Conservation (phyloP, 1,284 basidiomycete genomes). For the Cryptococcus amylolentus region DNA sequence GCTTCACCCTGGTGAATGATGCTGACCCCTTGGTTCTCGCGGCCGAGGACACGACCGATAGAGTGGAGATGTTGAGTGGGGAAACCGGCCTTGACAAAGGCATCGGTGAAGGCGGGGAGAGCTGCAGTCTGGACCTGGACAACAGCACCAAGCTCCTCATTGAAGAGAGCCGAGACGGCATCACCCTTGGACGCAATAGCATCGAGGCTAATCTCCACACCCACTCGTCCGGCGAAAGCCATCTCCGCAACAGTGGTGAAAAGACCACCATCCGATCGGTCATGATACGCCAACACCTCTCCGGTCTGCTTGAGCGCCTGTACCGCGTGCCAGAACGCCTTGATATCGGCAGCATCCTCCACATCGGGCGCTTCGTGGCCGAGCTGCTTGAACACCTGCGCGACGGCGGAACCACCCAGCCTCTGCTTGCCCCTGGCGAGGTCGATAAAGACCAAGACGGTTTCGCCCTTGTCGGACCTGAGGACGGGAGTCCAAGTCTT, state of each 20-base stretch:
- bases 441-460: conserved; percentile 84
- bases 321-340: conserved; percentile 76
- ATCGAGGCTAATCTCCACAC: conserved; percentile 56
- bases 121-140: conserved; percentile 73
- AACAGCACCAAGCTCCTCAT: conserved; percentile 93
- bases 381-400: conserved; percentile 91
- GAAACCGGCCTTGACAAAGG: conserved; percentile 69
- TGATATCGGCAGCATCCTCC: conserved; percentile 69
- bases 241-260: conserved; percentile 92
- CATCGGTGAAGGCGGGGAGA: conserved; percentile 58
- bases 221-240: conserved; percentile 87
- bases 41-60: conserved; percentile 65
- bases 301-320: conserved; percentile 62
- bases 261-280: conserved; percentile 94
- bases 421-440: conserved; percentile 78
- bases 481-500: conserved; percentile 92
- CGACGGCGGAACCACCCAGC: conserved; percentile 89
- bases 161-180: conserved; percentile 74
- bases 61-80: conserved; percentile 68
- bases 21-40: conserved; percentile 61
- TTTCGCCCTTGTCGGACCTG: conserved; percentile 60
- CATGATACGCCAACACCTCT: conserved; percentile 89
- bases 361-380: conserved; percentile 87
- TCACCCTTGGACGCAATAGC: conserved; percentile 55
- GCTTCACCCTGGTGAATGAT: conserved; percentile 57